A percentile compares a stretch with the other conserved stretches of the same genome.
These are phyloP conservation scores for Anthracocystis setariae DNA, from an alignment of 1,284 basidiomycete genomes.

Conservation along the genomic window DNA sequence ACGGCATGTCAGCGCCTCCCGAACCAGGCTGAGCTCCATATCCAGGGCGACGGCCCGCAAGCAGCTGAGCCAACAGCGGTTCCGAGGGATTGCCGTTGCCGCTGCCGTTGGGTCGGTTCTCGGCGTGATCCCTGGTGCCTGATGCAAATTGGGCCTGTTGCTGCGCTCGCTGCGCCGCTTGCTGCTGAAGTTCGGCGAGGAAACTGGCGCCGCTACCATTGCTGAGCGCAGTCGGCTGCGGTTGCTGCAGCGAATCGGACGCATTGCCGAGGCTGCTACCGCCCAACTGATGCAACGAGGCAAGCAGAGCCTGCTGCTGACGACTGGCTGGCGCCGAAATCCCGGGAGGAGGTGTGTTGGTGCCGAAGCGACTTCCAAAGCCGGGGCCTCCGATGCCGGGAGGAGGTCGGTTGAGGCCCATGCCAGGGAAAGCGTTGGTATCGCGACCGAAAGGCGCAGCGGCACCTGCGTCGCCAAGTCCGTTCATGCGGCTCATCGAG, in stretches of 20 bases:
- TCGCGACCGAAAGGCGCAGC: conserved; percentile 36
- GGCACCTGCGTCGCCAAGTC: conserved; percentile 33
- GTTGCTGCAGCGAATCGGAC: conserved; percentile 31
- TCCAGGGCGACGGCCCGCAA: conserved; percentile 44
- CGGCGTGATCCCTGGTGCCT: conserved; percentile 16
- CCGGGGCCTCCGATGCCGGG: conserved; percentile 45
- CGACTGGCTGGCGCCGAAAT: conserved; percentile 41
- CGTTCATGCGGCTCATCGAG: conserved; percentile 13
- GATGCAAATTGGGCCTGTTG: conserved; percentile 37
- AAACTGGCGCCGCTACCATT: conserved; percentile 41
- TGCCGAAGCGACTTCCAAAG: conserved; percentile 37
- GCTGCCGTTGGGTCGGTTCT: conserved; percentile 28
- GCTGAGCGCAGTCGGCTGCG: conserved; percentile 31
- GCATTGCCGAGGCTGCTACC: conserved; percentile 13
- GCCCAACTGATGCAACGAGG: conserved; percentile 44
- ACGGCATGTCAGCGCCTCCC: conserved; percentile 38
- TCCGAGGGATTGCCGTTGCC: conserved; percentile 45
- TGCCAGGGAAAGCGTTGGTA: conserved; percentile 27
- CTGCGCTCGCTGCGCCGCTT: conserved; percentile 43
- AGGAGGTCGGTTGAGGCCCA: conserved; percentile 36
- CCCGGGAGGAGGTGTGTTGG: conserved; percentile 45
- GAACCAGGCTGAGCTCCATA: conserved; percentile 22
- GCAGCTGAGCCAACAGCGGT: conserved; percentile 62
- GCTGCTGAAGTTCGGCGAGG: conserved; percentile 48
- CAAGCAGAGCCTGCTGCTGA: conserved; percentile 52